A percentile compares a stretch with the other conserved stretches of the same genome.
These are phyloP conservation scores for Penicillium sp. DNA, from an alignment of 2,329 filamentous ascomycete species.

Conservation along the genomic window DNA sequence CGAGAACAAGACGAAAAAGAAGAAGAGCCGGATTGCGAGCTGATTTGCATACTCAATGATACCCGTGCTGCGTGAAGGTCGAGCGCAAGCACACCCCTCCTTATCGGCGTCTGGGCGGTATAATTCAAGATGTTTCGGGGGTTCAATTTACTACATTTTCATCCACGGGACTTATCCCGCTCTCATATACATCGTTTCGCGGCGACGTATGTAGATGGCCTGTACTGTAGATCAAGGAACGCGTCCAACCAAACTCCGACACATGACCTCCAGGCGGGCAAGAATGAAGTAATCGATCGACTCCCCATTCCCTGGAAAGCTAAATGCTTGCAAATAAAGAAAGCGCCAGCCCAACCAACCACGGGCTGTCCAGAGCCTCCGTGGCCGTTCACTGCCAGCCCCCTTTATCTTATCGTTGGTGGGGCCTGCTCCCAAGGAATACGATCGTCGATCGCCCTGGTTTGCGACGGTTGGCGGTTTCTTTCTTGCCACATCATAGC, in stretches of 20 bases:
- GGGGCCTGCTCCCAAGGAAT: conserved; percentile 4
- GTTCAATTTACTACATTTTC: background rate
- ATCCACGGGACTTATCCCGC: background rate
- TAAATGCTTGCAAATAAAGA: background rate
- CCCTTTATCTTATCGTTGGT: conserved; percentile 19
- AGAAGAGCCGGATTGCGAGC: conserved; percentile 37
- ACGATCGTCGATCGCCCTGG: background rate
- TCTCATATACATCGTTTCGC: background rate
- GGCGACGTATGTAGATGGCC: background rate
- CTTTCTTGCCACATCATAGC: conserved; percentile 1
- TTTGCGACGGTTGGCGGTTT: no score
- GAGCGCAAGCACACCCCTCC: background rate
- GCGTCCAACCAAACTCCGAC: no score
- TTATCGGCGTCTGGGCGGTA: background rate
- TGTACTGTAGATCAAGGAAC: background rate
- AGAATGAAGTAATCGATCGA: background rate
- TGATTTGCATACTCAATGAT: conserved; percentile 27
- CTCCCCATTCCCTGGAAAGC: background rate
- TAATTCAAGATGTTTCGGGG: background rate
- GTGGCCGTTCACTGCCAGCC: conserved; percentile 2
- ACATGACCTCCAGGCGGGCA: background rate
- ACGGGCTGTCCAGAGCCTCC: background rate
- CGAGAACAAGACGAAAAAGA: conserved; percentile 40
- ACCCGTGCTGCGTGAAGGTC: conserved; percentile 19
- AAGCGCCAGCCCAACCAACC: background rate